Base-by-base conservation (phyloP, 805 yeast genomes). In the Ogataea chonburiensis region DNA sequence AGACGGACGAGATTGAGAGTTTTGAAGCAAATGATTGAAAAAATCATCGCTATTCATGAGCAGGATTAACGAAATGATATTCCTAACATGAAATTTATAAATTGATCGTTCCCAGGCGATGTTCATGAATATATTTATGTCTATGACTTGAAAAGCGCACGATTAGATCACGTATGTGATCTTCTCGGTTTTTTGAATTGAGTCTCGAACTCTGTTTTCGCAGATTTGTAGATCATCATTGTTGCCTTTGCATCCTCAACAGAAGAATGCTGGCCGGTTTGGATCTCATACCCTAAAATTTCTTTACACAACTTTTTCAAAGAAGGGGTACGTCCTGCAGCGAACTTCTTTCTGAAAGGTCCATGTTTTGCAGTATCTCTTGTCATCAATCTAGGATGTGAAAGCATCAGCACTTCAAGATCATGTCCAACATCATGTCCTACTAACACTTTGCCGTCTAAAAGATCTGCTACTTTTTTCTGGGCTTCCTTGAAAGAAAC, bases 221-320 rank as follows among this genome's bases (percentile, higher is more conserved):
- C 72, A 34, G 73, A 53, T 42, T 84, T 71, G 53, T 78, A 88
- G n/a, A 88, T 60, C 42, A 80, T 57, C 95, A 88, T 89, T 0
- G 96, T 79, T 1, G 89, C 89, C 52, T 76, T 75, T 0, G 96
- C 95, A 64, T 88, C 97, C 54, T 86, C 95, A 1, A 88, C 86
- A 0, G 96, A 86, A 3, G 93, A 82, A 63, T 89, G 96, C 43
- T 77, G 71, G 1, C 81, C 86, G 0, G 63, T 64, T 58, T 88
- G 96, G 40, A 88, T 85, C 7, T 75, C 79, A 2, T 72, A 37
- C 1, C 72, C 67, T 23, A 86, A 56, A 10, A 81, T 64, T 48
- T 75, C 79, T 41, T 69, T 65, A 1, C 83, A 62, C 19, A 88
- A 61, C 45, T 74, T 79, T 56, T 81, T 85, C 52, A 88, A 67